phyloP scores from a whole-genome alignment of 2,329 filamentous ascomycete species.

The Torrubiellomyces zombiae region DNA sequence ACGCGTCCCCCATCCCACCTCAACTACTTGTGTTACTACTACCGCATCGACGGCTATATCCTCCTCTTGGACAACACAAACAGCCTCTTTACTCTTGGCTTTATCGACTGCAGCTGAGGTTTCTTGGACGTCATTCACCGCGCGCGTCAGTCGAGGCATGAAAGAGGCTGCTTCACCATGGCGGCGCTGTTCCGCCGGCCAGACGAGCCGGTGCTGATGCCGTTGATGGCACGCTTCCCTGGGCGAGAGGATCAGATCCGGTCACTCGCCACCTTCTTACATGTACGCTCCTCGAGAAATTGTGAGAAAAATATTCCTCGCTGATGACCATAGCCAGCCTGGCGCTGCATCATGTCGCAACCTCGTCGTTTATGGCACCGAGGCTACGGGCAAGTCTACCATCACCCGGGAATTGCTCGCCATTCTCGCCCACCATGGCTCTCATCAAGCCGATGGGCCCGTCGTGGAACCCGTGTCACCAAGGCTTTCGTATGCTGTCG shows the following conservation, averaged over 20 bases:
- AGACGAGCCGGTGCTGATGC: slow-evolving; percentile 29
- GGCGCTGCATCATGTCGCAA: slow-evolving; percentile 53
- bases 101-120: too few species aligned
- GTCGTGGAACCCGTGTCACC: slow-evolving; percentile 5
- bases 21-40: too few species aligned
- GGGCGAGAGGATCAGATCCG: slow-evolving; percentile 42
- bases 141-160: too few species aligned
- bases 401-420: slow-evolving; percentile 37
- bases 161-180: slow-evolving; percentile 13
- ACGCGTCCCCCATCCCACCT: too few species aligned
- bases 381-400: slow-evolving; percentile 73
- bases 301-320: neutral
- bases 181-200: slow-evolving; percentile 31
- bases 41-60: too few species aligned
- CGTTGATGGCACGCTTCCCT: slow-evolving; percentile 32
- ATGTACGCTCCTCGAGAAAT: slow-evolving; percentile 18
- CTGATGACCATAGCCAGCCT: slow-evolving; percentile 25
- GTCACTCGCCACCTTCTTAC: slow-evolving; percentile 37
- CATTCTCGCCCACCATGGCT: slow-evolving; percentile 8
- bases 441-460: too few species aligned
- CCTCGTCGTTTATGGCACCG: slow-evolving; percentile 67
- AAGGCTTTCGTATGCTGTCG: slow-evolving; percentile 38
- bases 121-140: too few species aligned
- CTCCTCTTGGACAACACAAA: too few species aligned
- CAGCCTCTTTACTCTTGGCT: too few species aligned